Evolutionary conservation across 2,329 filamentous ascomycete genomes (phyloP), one percentile per base, ranked within the genome.

Genomic region (Fulvia fulva): DNA sequence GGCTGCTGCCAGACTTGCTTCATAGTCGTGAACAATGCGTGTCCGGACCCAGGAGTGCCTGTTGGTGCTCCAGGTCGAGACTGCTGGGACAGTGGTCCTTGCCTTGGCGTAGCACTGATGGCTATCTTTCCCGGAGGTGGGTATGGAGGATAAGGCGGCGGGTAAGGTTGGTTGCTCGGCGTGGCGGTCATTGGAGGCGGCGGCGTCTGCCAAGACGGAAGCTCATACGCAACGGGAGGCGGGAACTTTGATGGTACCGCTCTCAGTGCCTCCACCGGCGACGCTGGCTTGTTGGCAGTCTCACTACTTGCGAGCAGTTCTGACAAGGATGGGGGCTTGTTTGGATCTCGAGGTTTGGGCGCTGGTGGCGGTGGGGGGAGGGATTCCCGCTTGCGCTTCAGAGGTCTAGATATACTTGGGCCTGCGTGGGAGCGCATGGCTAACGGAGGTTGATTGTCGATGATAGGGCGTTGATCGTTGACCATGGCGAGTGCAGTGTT

Each of bases 201-300:
- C 21, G 67, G 65, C n/a, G 43, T 47, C 43, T 70, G 66, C 68
- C 68, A 70, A 19, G 67, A 63, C 2, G 68, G 68, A 1, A 69
- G 55, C 7, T 65, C 64, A 34, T 69, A 70, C 6, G 59, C 55
- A 3, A 70, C 59, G 2, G 65, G 59, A 25, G 65, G 61, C 11
- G 62, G 49, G 11, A 53, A 51, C 2, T 54, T 59, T 22, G 56
- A n/a, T 9, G 46, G 26, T 23, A 19, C 53, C 14, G 43, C 19
- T 43, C 57, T 55, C 9, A 56, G 26, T 2, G 25, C 34, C 25
- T 45, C 45, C 14, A 47, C n/a, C 8, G 55, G 32, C 1, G 63
- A 55, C 23, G 51, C 32, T 14, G 58, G 54, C 19, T 54, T 44
- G 32, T 61, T 63, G 1, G 66, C 65, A 22, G 55, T 59, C 19